Base-by-base conservation (phyloP, 2,329 filamentous ascomycete species). In the Cladosporium colombiae region DNA sequence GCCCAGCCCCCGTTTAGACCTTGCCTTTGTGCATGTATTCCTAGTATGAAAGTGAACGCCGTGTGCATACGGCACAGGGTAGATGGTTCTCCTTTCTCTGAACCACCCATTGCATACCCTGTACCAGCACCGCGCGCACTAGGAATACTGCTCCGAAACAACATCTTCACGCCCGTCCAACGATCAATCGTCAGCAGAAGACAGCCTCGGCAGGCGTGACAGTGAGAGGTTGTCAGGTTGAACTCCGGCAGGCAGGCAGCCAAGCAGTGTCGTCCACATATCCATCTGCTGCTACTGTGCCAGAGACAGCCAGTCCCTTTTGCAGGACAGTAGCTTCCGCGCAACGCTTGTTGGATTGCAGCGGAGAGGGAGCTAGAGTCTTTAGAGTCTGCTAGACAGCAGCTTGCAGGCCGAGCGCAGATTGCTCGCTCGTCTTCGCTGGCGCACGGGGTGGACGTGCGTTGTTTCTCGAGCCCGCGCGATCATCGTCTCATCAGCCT, bases 371-470 rank as follows among this genome's bases (percentile, higher is more conserved):
- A 21, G 7, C 52, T 55, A 31, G 14, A 33, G 27, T 29, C 52
- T 55, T 29, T 55, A 31, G 14, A 33, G 27, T 29, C 52, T 55
- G 52, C 52, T 55, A 55, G 52, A 31, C 52, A 29, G 27, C 27
- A 27, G 14, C 13, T 11, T 31, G 35, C n/a, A 58, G 55, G 52
- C 50, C 31, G 31, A 40, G 31, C 31, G 55, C 31, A 58, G 31
- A 58, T 58, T 58, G 35, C 55, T 58, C 55, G 55, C 55, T 27
- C 55, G n/a, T 40, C 55, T 29, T 53, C 50, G 25, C 27, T 4
- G 33, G 33, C 13, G 33, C 13, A 35, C 33, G 5, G 13, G 13
- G 27, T 5, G 50, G 50, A 29, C 50, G 50, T 53, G 50, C 50
- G 50, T 53, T 31, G 40, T 46, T 53, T 29, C 27, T 27, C 10